A percentile compares a stretch with the other conserved stretches of the same genome.
Conservation (phyloP, 495 filamentous ascomycete species). For the Echria macrotheca region DNA sequence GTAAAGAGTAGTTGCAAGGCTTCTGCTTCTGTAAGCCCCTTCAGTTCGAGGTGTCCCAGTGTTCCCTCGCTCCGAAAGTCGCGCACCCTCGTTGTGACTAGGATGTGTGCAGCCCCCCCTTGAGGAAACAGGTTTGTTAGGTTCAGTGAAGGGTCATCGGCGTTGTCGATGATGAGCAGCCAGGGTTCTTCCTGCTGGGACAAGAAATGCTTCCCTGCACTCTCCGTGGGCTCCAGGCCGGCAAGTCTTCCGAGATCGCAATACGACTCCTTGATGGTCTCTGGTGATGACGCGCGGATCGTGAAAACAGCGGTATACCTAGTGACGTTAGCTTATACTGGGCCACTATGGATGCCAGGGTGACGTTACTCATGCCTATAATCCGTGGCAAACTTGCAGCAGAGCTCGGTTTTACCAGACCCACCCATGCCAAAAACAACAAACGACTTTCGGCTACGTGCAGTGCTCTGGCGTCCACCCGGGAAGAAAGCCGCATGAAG, state of each 20-base stretch:
- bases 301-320: constrained; percentile 12
- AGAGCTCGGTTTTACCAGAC: constrained; percentile 6
- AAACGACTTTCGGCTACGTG: neutral
- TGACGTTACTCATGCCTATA: constrained; percentile 3
- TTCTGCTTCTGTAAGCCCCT: constrained; percentile 5
- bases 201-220: constrained; percentile 2
- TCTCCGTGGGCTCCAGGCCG: constrained; percentile 6
- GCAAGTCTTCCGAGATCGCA: constrained; percentile 4
- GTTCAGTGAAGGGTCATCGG: constrained; percentile 3
- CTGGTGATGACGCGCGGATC: constrained; percentile 1
- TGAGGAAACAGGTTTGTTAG: constrained; percentile 1
- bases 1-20: constrained; percentile 8
- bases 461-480: neutral
- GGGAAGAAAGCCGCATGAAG: constrained; percentile 4
- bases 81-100: constrained; percentile 6
- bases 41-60: constrained; percentile 3
- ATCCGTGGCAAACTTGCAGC: constrained; percentile 9
- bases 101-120: constrained; percentile 1
- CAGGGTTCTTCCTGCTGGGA: constrained; percentile 6
- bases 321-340: neutral
- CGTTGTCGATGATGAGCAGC: constrained; percentile 14
- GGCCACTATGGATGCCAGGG: too few species aligned
- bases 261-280: constrained; percentile 11
- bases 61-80: constrained; percentile 4
- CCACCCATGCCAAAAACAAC: constrained; percentile 11